phyloP scores from a whole-genome alignment of 352 stramenopile genomes.

The Pythium myriotylum region DNA sequence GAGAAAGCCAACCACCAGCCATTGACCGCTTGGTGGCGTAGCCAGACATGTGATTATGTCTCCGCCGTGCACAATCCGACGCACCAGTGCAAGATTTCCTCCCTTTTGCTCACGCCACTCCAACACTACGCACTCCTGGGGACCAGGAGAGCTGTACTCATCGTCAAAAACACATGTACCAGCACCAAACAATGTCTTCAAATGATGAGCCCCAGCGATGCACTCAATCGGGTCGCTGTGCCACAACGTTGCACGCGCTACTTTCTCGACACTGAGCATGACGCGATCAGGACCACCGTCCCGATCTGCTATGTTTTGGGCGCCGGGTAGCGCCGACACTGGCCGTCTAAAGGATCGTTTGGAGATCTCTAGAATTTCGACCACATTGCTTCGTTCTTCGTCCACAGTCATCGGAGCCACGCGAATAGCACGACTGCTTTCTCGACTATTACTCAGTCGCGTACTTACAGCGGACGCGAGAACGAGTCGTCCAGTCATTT shows the following conservation, averaged over 20 bases:
- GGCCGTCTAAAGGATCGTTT: conserved; percentile 38
- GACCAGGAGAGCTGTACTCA: neutral
- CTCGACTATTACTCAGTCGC: neutral
- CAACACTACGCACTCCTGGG: conserved; percentile 29
- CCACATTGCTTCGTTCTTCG: conserved; percentile 38
- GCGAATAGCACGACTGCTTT: conserved; percentile 3
- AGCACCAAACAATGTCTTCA: conserved; percentile 46
- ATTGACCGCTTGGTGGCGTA: conserved; percentile 41
- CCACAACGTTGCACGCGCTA: conserved; percentile 28
- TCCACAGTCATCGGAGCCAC: conserved; percentile 8
- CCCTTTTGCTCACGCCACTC: conserved; percentile 35
- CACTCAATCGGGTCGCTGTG: conserved; percentile 41
- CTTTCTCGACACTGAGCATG: conserved; percentile 62
- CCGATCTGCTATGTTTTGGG: neutral
- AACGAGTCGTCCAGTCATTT: conserved; percentile 40
- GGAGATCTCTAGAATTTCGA: conserved; percentile 54
- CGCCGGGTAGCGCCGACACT: neutral
- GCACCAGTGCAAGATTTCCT: conserved; percentile 20
- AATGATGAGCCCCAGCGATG: conserved; percentile 31
- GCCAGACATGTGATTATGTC: conserved; percentile 40
- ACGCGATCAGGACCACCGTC: conserved; percentile 19
- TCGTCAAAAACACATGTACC: conserved; percentile 14
- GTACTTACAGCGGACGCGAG: conserved; percentile 33
- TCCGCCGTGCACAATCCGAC: conserved; percentile 22
- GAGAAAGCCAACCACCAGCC: conserved; percentile 53